phyloP scores from a whole-genome alignment of 257 asterid genomes.

The Cordia subcordata region DNA sequence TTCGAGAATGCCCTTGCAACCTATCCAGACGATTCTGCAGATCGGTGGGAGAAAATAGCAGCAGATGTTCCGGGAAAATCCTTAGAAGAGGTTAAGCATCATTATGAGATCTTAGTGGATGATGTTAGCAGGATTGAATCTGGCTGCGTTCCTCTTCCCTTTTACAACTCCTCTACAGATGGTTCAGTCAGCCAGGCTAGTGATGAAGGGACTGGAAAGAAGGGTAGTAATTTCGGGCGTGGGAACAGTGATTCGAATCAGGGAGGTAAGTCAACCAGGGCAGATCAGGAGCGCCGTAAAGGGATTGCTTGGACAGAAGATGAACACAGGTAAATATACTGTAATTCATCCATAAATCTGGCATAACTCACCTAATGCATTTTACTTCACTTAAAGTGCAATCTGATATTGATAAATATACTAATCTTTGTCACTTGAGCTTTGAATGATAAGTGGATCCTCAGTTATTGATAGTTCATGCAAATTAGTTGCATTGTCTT shows the following conservation, averaged over 20 bases:
- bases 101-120: conserved; percentile 70
- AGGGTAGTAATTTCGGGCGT: conserved; percentile 37
- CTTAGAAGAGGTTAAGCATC: conserved; percentile 57
- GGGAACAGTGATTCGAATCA: conserved; percentile 39
- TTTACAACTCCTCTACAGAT: conserved; percentile 52
- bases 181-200: conserved; percentile 44
- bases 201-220: conserved; percentile 50
- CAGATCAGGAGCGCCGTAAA: conserved; percentile 87
- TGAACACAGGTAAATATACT: conserved; percentile 67
- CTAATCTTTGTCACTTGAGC: too few relatives aligned
- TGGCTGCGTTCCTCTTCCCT: conserved; percentile 62
- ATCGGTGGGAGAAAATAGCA: conserved; percentile 84
- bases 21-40: conserved; percentile 53
- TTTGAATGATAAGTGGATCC: too few relatives aligned
- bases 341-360: too few relatives aligned
- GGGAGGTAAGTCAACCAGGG: conserved; percentile 55
- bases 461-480: too few relatives aligned
- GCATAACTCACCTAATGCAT: too few relatives aligned
- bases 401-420: too few relatives aligned
- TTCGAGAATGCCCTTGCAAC: conserved; percentile 75
- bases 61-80: conserved; percentile 75
- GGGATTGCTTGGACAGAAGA: conserved; percentile 99
- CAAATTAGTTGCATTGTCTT: too few relatives aligned
- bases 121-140: conserved; percentile 71
- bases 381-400: too few relatives aligned